A percentile compares a stretch with the other conserved stretches of the same genome.
phyloP scores from a whole-genome alignment of 1,139 yeast species.

The Kazachstania sp. region DNA sequence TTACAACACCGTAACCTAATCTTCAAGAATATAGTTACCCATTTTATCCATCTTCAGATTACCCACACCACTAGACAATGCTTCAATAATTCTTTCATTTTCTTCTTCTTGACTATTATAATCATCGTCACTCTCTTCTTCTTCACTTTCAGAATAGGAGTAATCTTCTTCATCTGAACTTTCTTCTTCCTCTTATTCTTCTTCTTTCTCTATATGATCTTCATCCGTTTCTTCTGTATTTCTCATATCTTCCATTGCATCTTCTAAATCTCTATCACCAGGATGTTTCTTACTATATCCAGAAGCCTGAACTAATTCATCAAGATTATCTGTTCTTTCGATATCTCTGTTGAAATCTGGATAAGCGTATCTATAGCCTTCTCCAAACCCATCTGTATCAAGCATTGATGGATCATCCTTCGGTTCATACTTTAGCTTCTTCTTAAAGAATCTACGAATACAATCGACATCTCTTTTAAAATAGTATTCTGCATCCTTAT shows the following conservation, averaged over 20 bases:
- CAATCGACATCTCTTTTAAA: slow-evolving; percentile 92
- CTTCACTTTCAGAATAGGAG: slow-evolving; percentile 27
- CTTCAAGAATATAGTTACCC: slow-evolving; percentile 67
- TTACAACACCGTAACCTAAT: slow-evolving; percentile 6
- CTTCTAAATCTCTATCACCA: slow-evolving; percentile 59
- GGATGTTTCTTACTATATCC: slow-evolving; percentile 75
- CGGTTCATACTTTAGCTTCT: slow-evolving; percentile 69
- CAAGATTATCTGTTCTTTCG: slow-evolving; percentile 57
- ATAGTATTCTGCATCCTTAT: slow-evolving; percentile 75
- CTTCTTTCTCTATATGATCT: slow-evolving; percentile 17
- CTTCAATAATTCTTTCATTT: slow-evolving; percentile 65
- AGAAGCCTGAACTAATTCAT: slow-evolving; percentile 80
- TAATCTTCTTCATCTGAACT: slow-evolving; percentile 28
- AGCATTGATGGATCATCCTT: slow-evolving; percentile 54
- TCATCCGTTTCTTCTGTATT: slow-evolving; percentile 34
- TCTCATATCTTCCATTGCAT: slow-evolving; percentile 63
- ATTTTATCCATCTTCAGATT: slow-evolving; percentile 67
- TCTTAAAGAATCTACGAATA: slow-evolving; percentile 70
- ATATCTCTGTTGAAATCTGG: slow-evolving; percentile 79
- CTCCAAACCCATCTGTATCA: slow-evolving; percentile 72
- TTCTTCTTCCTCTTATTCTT: slow-evolving; percentile 20
- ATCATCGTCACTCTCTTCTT: slow-evolving; percentile 29
- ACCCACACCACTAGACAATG: slow-evolving; percentile 51
- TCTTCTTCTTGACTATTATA: slow-evolving; percentile 43
- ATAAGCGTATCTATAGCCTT: slow-evolving; percentile 66